These are phyloP conservation scores for Melanopsichium pennsylvanicum DNA, from an alignment of 1,284 basidiomycete species.

Conservation along the genomic window DNA sequence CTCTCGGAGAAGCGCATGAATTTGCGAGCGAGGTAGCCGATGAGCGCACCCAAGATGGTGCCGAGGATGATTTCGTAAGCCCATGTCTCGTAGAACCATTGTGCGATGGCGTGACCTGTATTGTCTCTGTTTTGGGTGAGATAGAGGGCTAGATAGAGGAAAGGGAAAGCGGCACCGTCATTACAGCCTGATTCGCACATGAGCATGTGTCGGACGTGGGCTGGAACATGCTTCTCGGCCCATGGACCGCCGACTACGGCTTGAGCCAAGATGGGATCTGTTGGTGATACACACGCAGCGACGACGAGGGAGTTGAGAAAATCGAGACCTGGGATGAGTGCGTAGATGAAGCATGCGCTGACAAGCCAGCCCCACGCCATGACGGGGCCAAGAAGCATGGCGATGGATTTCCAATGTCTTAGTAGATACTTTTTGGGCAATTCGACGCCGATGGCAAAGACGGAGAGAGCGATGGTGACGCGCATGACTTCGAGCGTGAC, in stretches of 20 bases:
- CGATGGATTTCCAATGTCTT: slow-evolving; percentile 86
- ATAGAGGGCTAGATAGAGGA: slow-evolving; percentile 91
- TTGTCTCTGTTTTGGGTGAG: slow-evolving; percentile 77
- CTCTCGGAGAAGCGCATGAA: slow-evolving; percentile 94
- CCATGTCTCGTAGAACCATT: slow-evolving; percentile 65
- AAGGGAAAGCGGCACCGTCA: slow-evolving; percentile 80
- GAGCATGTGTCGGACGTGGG: slow-evolving; percentile 91
- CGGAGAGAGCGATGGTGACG: slow-evolving; percentile 94
- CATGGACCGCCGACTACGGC: slow-evolving; percentile 92
- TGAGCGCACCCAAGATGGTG: slow-evolving; percentile 77
- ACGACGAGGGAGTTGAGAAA: slow-evolving; percentile 67
- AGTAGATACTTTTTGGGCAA: slow-evolving; percentile 74
- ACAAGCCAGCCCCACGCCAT: slow-evolving; percentile 88
- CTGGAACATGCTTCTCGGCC: slow-evolving; percentile 96
- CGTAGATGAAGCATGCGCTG: slow-evolving; percentile 71
- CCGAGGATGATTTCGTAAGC: slow-evolving; percentile 85
- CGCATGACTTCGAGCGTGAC: slow-evolving; percentile 80
- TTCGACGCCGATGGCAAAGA: slow-evolving; percentile 93
- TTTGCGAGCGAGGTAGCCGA: slow-evolving; percentile 86
- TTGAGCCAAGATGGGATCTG: slow-evolving; percentile 78
- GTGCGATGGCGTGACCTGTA: slow-evolving; percentile 71
- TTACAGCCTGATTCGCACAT: slow-evolving; percentile 91
- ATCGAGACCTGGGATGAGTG: slow-evolving; percentile 51
- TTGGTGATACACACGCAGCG: slow-evolving; percentile 93
- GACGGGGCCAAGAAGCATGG: slow-evolving; percentile 84